Conservation (phyloP, 208 protist species). For the Leishmania amazonensis region DNA sequence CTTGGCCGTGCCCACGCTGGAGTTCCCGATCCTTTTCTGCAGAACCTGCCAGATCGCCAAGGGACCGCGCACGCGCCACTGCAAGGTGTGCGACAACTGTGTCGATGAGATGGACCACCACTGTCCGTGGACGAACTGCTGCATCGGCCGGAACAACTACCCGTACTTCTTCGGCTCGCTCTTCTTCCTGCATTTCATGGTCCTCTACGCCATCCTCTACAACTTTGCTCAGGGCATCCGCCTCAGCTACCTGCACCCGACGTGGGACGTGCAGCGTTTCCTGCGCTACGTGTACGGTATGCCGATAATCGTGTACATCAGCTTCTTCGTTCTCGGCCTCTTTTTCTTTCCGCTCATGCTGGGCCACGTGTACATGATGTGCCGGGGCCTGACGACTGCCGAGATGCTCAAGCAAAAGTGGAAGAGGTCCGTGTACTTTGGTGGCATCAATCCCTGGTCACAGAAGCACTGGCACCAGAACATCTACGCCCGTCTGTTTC, state of each 20-base stretch:
- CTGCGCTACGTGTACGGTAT: slow-evolving; percentile 35
- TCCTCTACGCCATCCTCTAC: slow-evolving; percentile 41
- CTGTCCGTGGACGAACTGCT: slow-evolving; percentile 67
- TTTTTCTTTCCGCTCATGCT: slow-evolving; percentile 44
- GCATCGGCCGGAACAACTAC: slow-evolving; percentile 70
- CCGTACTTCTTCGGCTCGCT: slow-evolving; percentile 47
- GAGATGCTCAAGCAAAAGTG: slow-evolving; percentile 45
- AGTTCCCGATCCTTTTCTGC: slow-evolving; percentile 54
- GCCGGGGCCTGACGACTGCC: slow-evolving; percentile 43
- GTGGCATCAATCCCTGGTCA: slow-evolving; percentile 54
- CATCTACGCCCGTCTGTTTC: slow-evolving; percentile 23
- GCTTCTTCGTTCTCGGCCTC: slow-evolving; percentile 40
- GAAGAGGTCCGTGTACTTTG: slow-evolving; percentile 36
- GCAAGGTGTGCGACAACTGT: slow-evolving; percentile 59
- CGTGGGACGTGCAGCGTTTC: slow-evolving; percentile 17
- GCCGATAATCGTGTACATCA: slow-evolving; percentile 39
- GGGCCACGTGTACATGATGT: slow-evolving; percentile 43
- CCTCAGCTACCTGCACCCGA: slow-evolving; percentile 27
- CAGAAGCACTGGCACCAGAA: slow-evolving; percentile 34
- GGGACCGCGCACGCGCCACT: slow-evolving; percentile 64
- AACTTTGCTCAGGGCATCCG: slow-evolving; percentile 32
- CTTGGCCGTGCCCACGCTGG: slow-evolving; percentile 36
- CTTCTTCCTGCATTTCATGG: slow-evolving; percentile 42
- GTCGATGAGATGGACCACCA: slow-evolving; percentile 74
- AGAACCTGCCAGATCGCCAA: slow-evolving; percentile 52